Base-by-base conservation (phyloP, 371 early-diverging fungal species). In the Mucor piriformis region DNA sequence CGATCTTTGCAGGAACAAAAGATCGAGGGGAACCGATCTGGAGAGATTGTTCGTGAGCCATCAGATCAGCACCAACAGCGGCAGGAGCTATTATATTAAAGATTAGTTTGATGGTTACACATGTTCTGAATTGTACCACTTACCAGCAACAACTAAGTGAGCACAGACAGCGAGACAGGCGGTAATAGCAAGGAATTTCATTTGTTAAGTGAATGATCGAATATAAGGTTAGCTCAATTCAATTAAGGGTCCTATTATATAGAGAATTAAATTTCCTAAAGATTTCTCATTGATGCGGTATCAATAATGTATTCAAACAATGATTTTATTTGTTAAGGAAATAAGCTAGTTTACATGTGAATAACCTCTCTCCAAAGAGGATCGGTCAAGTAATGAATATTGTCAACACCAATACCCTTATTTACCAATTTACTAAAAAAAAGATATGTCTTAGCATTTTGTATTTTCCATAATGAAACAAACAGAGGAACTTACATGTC, bases 391-490 rank as follows among this genome's bases (percentile, higher is more conserved):
- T 87, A 88, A 63, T 96, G 96, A 63, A 93, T 81, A 49, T 90
- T 90, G 42, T 96, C 95, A 40, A 96, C 87, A 20, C 95, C 98
- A 53, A 89, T 88, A 42, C 92, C 93, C 83, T 96, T 96, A 79
- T 97, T 97, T 38, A 94, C 77, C 20, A 76, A 73, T 67, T 88
- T 91, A 49, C 91, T 91, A 74, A 43, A 52, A 44, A 18, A 56
- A 16, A 15, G 5, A 15, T 23, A 68, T 37, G n/a, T 13, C 15
- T 15, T n/a, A 38, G n/a, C 34, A 34, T 33, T 33, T 33, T 33
- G 33, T 33, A 73, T 67, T 88, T 91, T 48, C 90, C 89, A 74
- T 29, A 35, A 37, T 15, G 11, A 7, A 34, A 25, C 44, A 44
- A 52, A 48, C 15, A 53, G 25, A 52, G 3, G 16, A n/a, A 63